Percentiles rank a stretch among this genome's conserved stretches.
These are phyloP conservation scores for Verticillium dahliae DNA, from an alignment of 2,329 filamentous ascomycete genomes.

Conservation along the genomic window DNA sequence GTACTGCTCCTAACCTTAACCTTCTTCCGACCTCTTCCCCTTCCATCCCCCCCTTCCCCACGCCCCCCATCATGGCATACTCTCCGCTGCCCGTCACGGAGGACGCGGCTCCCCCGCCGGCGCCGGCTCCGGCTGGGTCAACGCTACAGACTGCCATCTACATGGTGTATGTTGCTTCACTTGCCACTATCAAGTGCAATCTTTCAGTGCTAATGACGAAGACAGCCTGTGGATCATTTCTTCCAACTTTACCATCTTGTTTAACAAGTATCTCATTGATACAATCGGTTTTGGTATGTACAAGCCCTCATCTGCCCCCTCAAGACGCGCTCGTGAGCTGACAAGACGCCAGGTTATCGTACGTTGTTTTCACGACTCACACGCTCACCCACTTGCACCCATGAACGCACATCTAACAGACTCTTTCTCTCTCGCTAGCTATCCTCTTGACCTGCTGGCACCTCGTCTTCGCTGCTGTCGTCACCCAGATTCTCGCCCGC, in stretches of 20 bases:
- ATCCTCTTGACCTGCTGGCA: constrained; percentile 94
- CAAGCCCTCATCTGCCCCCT: neutral
- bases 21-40: neutral
- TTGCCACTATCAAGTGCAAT: neutral
- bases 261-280: constrained; percentile 97
- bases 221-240: neutral
- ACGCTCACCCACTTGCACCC: neutral
- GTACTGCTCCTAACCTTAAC: neutral
- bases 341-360: neutral
- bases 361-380: constrained; percentile 3
- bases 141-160: neutral
- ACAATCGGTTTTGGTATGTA: constrained; percentile 64
- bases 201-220: neutral
- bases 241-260: constrained; percentile 49
- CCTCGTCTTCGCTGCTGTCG: constrained; percentile 81
- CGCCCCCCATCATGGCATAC: neutral
- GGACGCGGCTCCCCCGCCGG: neutral
- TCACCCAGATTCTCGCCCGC: constrained; percentile 87
- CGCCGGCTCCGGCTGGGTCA: neutral
- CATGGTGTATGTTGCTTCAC: neutral
- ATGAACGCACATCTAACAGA: constrained; percentile 7
- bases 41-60: neutral
- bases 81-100: neutral
- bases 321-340: neutral
- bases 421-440: constrained; percentile 17